Conservation (phyloP, 2,329 filamentous ascomycete genomes). For the Aspergillus texensis region DNA sequence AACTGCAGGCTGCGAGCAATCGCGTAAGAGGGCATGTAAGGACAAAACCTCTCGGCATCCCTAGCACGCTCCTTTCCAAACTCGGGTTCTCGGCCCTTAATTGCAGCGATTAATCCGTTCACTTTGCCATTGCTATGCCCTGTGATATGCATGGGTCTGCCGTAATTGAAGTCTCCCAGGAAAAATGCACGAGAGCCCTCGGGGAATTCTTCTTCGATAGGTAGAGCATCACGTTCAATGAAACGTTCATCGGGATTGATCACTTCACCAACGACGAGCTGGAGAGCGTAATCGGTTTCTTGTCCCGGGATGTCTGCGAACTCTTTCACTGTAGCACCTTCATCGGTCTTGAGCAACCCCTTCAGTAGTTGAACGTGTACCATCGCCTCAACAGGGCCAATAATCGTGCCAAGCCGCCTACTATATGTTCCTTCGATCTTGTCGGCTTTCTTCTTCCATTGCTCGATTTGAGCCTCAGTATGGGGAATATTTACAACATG, state of each 20-base stretch:
- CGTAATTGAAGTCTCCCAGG: slow-evolving; percentile 89
- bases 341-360: slow-evolving; percentile 85
- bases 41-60: slow-evolving; percentile 68
- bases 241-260: slow-evolving; percentile 91
- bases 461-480: slow-evolving; percentile 72
- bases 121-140: slow-evolving; percentile 75
- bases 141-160: slow-evolving; percentile 81
- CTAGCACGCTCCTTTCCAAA: slow-evolving; percentile 76
- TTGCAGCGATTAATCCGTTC: slow-evolving; percentile 74
- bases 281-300: slow-evolving; percentile 87
- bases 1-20: slow-evolving; percentile 80
- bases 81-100: slow-evolving; percentile 74
- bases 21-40: slow-evolving; percentile 84
- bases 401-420: slow-evolving; percentile 85
- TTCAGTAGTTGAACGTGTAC: slow-evolving; percentile 93
- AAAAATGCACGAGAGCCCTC: slow-evolving; percentile 84
- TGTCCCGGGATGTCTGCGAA: slow-evolving; percentile 84
- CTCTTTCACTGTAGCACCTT: slow-evolving; percentile 89
- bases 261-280: slow-evolving; percentile 87
- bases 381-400: slow-evolving; percentile 83
- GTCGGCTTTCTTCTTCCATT: slow-evolving; percentile 81
- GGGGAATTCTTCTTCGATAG: slow-evolving; percentile 91
- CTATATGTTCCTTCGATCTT: slow-evolving; percentile 86
- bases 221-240: slow-evolving; percentile 82
- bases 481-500: slow-evolving; percentile 72